Evolutionary conservation across 495 filamentous ascomycete genomes (phyloP), one percentile per base, ranked within the genome.

Genomic region (Aspergillus sclerotioniger): DNA sequence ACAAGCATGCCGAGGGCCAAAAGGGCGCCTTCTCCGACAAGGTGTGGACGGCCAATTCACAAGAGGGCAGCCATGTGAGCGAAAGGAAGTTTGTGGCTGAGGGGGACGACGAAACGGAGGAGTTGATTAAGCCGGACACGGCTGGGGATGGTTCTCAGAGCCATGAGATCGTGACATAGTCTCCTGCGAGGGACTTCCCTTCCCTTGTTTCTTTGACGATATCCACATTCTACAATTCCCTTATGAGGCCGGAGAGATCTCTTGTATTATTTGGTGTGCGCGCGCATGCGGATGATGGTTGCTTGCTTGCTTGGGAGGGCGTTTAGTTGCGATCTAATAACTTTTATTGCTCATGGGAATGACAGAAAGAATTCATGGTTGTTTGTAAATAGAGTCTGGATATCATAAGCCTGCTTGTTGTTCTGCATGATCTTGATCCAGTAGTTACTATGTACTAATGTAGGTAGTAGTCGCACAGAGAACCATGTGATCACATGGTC

Each of bases 1-100:
- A 90, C 80, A 92, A 92, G 71, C 94, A 99, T 71, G 86, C 83
- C 19, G 94, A 96, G 56, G 95, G 95, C 25, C 95, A 98, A 70
- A 65, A 86, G 71, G 78, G 82, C 25, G 78, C 79, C n/a, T 91
- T 90, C 73, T 77, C 85, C 39, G 90, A 96, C 72, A 96, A 94
- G 71, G 91, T 96, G 19, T 98, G 94, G 94, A 90, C 84, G 32
- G 79, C 90, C 6, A 84, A 79, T 16, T 28, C 78, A 76, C 70
- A 75, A 74, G 63, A 68, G 44, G 75, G 76, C 51, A 67, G 76
- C 57, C 90, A 92, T 71, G 84, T 96, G 52, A 96, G 92, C 70
- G 92, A 98, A 69, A 80, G 93, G 61, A 96, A 95, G 63, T 97
- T 96, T 76, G 85, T 95, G 47, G 82, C 83, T n/a, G 84, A 90